phyloP scores from a whole-genome alignment of 805 yeast genomes.

The Spathaspora passalidarum region DNA sequence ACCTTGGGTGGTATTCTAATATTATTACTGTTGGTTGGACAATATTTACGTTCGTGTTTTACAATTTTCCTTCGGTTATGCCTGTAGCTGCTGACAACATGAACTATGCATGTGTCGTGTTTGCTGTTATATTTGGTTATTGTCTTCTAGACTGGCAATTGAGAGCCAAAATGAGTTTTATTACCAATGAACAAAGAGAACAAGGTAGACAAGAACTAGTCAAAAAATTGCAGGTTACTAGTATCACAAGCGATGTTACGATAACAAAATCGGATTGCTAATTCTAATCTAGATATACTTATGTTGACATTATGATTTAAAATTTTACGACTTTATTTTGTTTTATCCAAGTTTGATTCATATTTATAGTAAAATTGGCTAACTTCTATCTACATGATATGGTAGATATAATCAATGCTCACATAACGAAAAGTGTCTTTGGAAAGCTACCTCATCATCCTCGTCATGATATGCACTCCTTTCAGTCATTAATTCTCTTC shows the following conservation, averaged over 20 bases:
- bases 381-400: too few species aligned
- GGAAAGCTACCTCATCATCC: conserved; percentile 11
- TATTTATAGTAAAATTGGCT: too few species aligned
- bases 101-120: conserved; percentile 57
- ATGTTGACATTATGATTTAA: too few species aligned
- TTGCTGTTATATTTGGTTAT: conserved; percentile 41
- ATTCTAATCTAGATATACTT: too few species aligned
- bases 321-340: too few species aligned
- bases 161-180: conserved; percentile 32
- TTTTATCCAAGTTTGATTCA: too few species aligned
- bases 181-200: too few species aligned
- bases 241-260: too few species aligned
- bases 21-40: conserved; percentile 55
- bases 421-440: conserved; percentile 26
- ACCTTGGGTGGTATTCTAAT: conserved; percentile 50
- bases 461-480: conserved; percentile 17
- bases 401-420: too few species aligned
- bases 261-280: too few species aligned
- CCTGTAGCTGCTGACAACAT: conserved; percentile 60
- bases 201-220: too few species aligned
- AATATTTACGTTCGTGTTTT: conserved; percentile 55
- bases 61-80: conserved; percentile 60
- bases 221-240: too few species aligned
- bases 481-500: conserved; percentile 32
- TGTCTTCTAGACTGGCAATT: conserved; percentile 52